phyloP scores from a whole-genome alignment of 495 filamentous ascomycete genomes.

The Oidiodendron maius region DNA sequence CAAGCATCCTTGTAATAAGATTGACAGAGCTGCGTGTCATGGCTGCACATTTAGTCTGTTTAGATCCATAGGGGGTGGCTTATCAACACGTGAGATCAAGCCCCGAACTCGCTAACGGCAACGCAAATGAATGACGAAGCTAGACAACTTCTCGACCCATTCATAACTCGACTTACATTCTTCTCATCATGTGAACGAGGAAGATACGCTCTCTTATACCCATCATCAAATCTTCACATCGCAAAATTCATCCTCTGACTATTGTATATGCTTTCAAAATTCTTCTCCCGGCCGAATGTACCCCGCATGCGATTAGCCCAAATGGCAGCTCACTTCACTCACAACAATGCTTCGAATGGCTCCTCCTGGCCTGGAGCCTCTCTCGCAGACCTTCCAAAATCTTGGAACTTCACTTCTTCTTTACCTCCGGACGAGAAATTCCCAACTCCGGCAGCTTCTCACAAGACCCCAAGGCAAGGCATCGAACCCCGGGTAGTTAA shows the following conservation, averaged over 20 bases:
- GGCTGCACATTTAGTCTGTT: no score
- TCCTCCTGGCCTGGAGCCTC: slow-evolving; percentile 26
- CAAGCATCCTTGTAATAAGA: no score
- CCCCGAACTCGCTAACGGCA: no score
- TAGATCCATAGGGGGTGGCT: no score
- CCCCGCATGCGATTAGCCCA: slow-evolving; percentile 31
- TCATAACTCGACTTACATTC: background rate
- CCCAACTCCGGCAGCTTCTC: slow-evolving; percentile 72
- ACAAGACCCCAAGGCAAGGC: slow-evolving; percentile 66
- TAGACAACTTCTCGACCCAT: no score
- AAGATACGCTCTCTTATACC: background rate
- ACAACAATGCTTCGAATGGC: slow-evolving; percentile 17
- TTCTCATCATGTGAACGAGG: background rate
- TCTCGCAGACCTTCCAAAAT: slow-evolving; percentile 73
- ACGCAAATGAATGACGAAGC: no score
- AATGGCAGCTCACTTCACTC: slow-evolving; percentile 52
- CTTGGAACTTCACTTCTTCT: slow-evolving; percentile 74
- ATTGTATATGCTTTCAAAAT: slow-evolving; percentile 35
- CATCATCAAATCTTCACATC: background rate
- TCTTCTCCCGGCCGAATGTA: slow-evolving; percentile 20
- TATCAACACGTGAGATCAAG: no score
- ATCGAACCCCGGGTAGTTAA: slow-evolving; percentile 82
- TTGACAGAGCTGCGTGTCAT: no score
- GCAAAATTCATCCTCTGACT: background rate
- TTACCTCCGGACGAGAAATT: slow-evolving; percentile 75